These are phyloP conservation scores for Cotoneaster glaucophyllus DNA, from an alignment of 306 rosid species.

Conservation along the genomic window DNA sequence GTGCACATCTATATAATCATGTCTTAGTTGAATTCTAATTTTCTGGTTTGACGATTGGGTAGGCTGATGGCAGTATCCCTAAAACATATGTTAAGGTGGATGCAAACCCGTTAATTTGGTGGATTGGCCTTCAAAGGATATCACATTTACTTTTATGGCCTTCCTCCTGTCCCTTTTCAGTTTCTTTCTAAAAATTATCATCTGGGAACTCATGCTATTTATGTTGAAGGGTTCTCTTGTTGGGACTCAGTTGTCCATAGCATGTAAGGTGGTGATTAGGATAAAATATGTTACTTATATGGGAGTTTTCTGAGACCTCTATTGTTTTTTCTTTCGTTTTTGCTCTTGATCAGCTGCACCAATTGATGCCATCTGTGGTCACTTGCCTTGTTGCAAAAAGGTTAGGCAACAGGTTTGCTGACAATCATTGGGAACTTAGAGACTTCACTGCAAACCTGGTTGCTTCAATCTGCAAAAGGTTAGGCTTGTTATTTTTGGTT, in stretches of 20 bases:
- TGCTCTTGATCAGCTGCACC: slow-evolving; percentile 52
- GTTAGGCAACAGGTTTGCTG: slow-evolving; percentile 71
- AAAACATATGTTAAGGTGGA: neutral
- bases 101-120: neutral
- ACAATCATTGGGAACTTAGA: slow-evolving; percentile 84
- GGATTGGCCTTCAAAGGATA: neutral
- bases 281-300: neutral
- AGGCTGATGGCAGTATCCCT: neutral
- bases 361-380: slow-evolving; percentile 91
- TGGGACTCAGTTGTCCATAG: neutral
- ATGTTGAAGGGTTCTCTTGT: neutral
- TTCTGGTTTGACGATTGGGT: neutral
- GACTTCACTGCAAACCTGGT: slow-evolving; percentile 75
- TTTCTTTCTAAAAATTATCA: neutral
- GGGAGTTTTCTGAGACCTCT: slow-evolving; percentile 8
- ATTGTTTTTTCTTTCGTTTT: neutral
- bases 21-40: neutral
- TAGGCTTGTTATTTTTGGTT: slow-evolving; percentile 9
- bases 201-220: neutral
- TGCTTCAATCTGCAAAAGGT: slow-evolving; percentile 85
- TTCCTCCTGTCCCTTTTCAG: neutral
- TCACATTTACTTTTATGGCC: neutral
- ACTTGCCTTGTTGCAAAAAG: slow-evolving; percentile 86
- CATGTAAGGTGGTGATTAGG: neutral
- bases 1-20: neutral